These are phyloP conservation scores for grape (Vitis vinifera) DNA, from an alignment of 164 flowering plant species.

Conservation along the genomic window DNA sequence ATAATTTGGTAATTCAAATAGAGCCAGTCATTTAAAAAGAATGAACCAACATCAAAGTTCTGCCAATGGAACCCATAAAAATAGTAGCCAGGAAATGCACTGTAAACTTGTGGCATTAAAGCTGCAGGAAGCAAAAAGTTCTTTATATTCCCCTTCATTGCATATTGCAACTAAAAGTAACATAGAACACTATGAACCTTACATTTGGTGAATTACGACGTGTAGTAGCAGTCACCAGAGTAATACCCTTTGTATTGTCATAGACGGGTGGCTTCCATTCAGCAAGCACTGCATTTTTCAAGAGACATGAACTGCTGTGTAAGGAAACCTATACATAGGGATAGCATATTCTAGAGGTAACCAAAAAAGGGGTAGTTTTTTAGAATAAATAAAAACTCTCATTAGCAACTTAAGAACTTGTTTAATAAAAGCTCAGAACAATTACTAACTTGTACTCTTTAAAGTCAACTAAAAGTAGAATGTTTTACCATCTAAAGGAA, in stretches of 20 bases:
- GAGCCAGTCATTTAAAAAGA: not conserved
- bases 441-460: too few species aligned
- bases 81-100: not conserved
- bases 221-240: slow-evolving; percentile 90
- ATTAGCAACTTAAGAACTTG: too few species aligned
- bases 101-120: not conserved
- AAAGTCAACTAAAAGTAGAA: not conserved
- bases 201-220: slow-evolving; percentile 98
- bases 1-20: not conserved
- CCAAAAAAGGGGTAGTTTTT: not conserved
- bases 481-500: not conserved
- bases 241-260: slow-evolving; percentile 76
- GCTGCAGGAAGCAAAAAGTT: not conserved
- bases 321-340: not conserved
- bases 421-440: too few species aligned
- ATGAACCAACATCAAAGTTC: not conserved
- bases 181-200: slow-evolving; percentile 19
- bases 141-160: not conserved
- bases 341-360: not conserved
- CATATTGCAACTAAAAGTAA: slow-evolving; percentile 7
- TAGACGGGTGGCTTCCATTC: slow-evolving; percentile 99
- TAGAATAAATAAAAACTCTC: not conserved
- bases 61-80: too few species aligned
- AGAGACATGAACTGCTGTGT: not conserved
- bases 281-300: slow-evolving; percentile 68